Percentiles rank a stretch among this genome's conserved stretches.
These are phyloP conservation scores for Verticillium nonalfalfae DNA, from an alignment of 2,329 filamentous ascomycete genomes.

Conservation along the genomic window DNA sequence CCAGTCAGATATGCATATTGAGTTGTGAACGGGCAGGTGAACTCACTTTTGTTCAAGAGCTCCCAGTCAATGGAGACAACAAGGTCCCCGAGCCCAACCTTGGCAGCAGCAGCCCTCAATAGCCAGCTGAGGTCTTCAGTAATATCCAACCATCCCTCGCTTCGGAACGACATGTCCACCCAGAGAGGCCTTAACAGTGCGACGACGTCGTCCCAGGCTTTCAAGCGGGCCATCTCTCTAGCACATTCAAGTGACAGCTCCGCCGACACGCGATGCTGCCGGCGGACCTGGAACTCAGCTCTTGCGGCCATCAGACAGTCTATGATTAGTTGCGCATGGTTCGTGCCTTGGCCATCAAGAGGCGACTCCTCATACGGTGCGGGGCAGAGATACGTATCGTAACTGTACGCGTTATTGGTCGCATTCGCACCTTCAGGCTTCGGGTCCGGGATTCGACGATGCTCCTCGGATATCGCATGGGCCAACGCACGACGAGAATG, in stretches of 20 bases:
- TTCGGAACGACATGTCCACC: conserved; percentile 48
- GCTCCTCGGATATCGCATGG: conserved; percentile 51
- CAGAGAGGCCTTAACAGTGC: conserved; percentile 50
- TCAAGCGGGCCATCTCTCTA: conserved; percentile 43
- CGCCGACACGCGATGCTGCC: conserved; percentile 45
- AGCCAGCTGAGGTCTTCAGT: conserved; percentile 56
- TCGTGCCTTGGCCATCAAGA: conserved; percentile 39
- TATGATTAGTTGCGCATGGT: conserved; percentile 51
- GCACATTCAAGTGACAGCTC: conserved; percentile 53
- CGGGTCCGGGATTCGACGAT: conserved; percentile 42
- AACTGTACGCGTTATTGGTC: conserved; percentile 46
- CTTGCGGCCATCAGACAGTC: conserved; percentile 44
- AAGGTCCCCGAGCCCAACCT: conserved; percentile 45
- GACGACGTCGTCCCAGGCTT: conserved; percentile 47
- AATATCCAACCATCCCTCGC: conserved; percentile 54
- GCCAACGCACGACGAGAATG: conserved; percentile 47
- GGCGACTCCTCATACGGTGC: conserved; percentile 56
- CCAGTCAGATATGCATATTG: conserved; percentile 12
- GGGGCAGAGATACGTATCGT: conserved; percentile 62
- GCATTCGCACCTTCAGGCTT: conserved; percentile 35
- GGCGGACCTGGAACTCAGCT: conserved; percentile 45
- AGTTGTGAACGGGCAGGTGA: neutral
- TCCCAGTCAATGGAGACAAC: conserved; percentile 61
- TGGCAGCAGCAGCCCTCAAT: conserved; percentile 49
- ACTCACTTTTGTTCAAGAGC: conserved; percentile 50